Evolutionary conservation across 768 basidiomycete species (phyloP).

Genomic region (Suillus weaverae): DNA sequence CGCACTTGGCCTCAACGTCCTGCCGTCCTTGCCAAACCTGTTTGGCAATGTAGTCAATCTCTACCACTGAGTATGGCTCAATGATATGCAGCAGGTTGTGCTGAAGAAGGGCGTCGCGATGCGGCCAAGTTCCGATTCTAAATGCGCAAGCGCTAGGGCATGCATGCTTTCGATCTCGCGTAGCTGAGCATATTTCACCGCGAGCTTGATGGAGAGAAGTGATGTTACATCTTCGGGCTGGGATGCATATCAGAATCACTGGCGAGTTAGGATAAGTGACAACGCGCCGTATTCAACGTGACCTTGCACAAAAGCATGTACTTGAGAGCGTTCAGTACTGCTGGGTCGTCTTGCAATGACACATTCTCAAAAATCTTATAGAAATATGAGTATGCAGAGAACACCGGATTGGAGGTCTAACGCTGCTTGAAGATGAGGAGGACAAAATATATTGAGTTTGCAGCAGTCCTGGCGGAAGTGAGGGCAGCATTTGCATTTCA

Average conservation of each 20-base stretch:
- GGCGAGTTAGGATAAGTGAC: neutral
- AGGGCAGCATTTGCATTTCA: conserved; percentile 62
- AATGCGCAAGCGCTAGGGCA: conserved; percentile 91
- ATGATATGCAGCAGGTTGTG: conserved; percentile 95
- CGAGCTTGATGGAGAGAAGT: conserved; percentile 83
- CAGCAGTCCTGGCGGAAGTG: conserved; percentile 89
- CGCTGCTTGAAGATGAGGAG: conserved; percentile 60
- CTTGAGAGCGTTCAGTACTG: conserved; percentile 83
- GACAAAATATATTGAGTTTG: conserved; percentile 95
- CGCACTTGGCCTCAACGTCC: conserved; percentile 89
- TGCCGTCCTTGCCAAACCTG: conserved; percentile 85
- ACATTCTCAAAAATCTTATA: conserved; percentile 95
- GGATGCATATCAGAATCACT: neutral
- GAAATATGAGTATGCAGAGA: conserved; percentile 92
- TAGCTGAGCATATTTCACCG: conserved; percentile 81
- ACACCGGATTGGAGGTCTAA: conserved; percentile 75
- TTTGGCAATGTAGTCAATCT: conserved; percentile 85
- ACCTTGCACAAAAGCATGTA: conserved; percentile 99
- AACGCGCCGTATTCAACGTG: conserved; percentile 88
- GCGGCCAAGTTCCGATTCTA: conserved; percentile 83
- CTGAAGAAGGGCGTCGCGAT: conserved; percentile 95
- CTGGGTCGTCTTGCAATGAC: conserved; percentile 70
- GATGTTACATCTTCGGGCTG: conserved; percentile 94
- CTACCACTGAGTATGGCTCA: conserved; percentile 92
- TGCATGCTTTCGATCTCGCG: conserved; percentile 96